These are phyloP conservation scores for Hemisphaericaspora xylanilytica DNA, from an alignment of 1,139 yeast genomes.

Conservation along the genomic window DNA sequence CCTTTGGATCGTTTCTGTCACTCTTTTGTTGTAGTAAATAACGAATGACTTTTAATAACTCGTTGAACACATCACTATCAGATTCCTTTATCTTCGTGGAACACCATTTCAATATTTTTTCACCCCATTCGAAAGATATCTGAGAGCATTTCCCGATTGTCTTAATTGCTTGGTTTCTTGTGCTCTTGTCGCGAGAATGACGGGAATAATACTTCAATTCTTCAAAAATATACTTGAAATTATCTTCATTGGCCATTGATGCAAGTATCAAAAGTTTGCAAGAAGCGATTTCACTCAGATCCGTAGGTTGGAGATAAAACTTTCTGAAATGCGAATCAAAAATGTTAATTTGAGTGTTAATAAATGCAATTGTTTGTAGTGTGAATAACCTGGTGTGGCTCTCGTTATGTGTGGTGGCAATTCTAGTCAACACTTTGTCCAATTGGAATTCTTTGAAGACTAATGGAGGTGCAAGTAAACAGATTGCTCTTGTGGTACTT, in stretches of 20 bases:
- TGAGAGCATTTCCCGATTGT: constrained; percentile 56
- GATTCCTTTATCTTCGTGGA: constrained; percentile 29
- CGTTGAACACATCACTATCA: constrained; percentile 44
- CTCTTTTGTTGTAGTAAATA: constrained; percentile 62
- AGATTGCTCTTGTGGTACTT: constrained; percentile 56
- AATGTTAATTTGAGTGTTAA: constrained; percentile 36
- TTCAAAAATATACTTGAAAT: constrained; percentile 51
- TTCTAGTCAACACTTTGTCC: constrained; percentile 49
- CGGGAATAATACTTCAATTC: constrained; percentile 69
- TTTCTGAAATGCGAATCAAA: constrained; percentile 49
- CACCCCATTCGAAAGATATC: constrained; percentile 35
- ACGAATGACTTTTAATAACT: constrained; percentile 67
- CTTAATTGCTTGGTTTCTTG: constrained; percentile 56
- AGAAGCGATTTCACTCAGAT: constrained; percentile 43
- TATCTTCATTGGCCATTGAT: constrained; percentile 51
- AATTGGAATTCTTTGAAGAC: constrained; percentile 47
- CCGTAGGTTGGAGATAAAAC: constrained; percentile 63
- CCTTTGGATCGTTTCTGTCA: constrained; percentile 18
- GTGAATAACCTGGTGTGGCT: constrained; percentile 34
- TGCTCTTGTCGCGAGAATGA: constrained; percentile 26
- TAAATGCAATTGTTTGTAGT: constrained; percentile 40
- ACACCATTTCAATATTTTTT: constrained; percentile 42
- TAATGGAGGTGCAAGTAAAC: constrained; percentile 53
- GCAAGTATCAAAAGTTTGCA: constrained; percentile 68
- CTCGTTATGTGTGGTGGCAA: constrained; percentile 28